phyloP scores from a whole-genome alignment of 495 filamentous ascomycete genomes.

The Aspergillus mulundensis region DNA sequence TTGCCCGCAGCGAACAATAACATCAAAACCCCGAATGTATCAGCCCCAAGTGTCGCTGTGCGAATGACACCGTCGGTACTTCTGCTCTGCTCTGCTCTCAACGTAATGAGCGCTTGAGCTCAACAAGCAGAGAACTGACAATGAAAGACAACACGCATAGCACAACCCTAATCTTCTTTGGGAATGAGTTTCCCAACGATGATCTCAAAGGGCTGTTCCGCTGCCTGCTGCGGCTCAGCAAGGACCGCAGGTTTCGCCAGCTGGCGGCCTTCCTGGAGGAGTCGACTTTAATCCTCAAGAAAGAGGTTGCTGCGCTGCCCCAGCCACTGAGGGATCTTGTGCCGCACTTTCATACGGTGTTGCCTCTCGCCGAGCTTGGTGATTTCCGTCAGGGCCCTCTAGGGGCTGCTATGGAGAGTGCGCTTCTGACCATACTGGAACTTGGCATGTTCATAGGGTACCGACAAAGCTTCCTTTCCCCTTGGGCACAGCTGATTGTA shows the following conservation, averaged over 20 bases:
- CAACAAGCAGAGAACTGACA: neutral
- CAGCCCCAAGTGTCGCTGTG: neutral
- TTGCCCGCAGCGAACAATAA: neutral
- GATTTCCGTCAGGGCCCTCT: constrained; percentile 2
- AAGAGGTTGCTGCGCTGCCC: neutral
- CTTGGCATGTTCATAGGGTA: constrained; percentile 8
- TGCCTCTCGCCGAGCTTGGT: neutral
- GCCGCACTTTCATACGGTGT: constrained; percentile 2
- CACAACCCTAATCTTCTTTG: constrained; percentile 3
- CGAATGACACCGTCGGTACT: neutral
- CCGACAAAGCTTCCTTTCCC: neutral
- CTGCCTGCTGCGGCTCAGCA: neutral
- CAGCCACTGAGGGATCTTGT: constrained; percentile 2
- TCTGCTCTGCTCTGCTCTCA: neutral
- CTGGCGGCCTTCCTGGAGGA: constrained; percentile 2
- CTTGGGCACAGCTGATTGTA: neutral
- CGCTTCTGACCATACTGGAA: constrained; percentile 9
- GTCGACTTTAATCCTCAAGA: constrained; percentile 6
- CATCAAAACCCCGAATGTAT: constrained; percentile 3
- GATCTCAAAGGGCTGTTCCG: constrained; percentile 7
- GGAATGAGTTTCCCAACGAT: constrained; percentile 6
- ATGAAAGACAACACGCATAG: constrained; percentile 6
- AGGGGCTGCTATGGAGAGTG: constrained; percentile 18
- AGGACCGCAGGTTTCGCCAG: constrained; percentile 5
- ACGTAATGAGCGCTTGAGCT: constrained; percentile 1